Percentiles rank a stretch among this genome's conserved stretches.
Evolutionary conservation across 805 yeast species (phyloP).

Genomic region (Saccharomycopsis fodiens): DNA sequence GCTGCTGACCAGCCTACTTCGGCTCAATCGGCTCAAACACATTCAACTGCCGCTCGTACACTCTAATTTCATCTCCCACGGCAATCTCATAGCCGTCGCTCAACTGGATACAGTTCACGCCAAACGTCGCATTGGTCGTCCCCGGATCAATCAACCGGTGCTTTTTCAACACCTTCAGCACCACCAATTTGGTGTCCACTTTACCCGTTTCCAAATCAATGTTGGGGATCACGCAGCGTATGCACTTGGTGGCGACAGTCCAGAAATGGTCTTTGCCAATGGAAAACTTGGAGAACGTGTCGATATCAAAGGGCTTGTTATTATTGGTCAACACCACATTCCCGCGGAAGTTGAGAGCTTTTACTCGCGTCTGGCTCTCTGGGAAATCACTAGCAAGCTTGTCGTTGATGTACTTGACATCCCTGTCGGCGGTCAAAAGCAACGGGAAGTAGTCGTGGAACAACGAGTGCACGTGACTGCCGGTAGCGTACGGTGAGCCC

Average conservation of each 20-base stretch:
- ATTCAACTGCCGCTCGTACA: conserved; percentile 4
- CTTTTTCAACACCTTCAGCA: conserved; percentile 25
- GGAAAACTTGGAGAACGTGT: conserved; percentile 25
- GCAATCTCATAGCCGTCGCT: conserved; percentile 28
- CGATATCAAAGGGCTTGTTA: conserved; percentile 28
- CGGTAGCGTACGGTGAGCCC: conserved; percentile 1
- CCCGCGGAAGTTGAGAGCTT: conserved; percentile 26
- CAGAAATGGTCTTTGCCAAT: conserved; percentile 21
- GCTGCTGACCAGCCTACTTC: too few relatives aligned
- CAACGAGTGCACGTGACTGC: neutral
- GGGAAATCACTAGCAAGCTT: neutral
- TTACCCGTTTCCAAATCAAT: conserved; percentile 24
- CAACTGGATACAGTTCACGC: conserved; percentile 10
- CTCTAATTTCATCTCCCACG: conserved; percentile 39
- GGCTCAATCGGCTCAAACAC: conserved; percentile 1
- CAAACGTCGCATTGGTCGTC: conserved; percentile 21
- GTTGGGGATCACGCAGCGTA: conserved; percentile 28
- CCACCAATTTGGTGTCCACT: conserved; percentile 23
- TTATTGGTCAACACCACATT: conserved; percentile 24
- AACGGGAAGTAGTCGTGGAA: conserved; percentile 15
- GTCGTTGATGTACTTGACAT: conserved; percentile 4
- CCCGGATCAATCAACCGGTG: conserved; percentile 27
- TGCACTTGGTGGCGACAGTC: conserved; percentile 24
- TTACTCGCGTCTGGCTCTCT: neutral
- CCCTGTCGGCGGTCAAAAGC: conserved; percentile 1